Evolutionary conservation across 2,329 filamentous ascomycete species (phyloP), one percentile per base, ranked within the genome.

Genomic region (Capronia americana): DNA sequence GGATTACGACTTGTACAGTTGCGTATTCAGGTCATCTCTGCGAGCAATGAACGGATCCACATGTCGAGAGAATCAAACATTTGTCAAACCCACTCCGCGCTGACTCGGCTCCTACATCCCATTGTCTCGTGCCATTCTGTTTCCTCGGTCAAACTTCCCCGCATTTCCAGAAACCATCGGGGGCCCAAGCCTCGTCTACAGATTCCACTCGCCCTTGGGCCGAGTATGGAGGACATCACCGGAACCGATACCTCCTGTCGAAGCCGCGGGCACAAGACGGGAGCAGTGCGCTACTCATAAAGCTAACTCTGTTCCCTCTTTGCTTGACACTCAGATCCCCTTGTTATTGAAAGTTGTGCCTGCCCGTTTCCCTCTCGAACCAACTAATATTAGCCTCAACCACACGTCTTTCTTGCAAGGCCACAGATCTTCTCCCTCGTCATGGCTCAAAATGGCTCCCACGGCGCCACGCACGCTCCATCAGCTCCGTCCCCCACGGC

Each of bases 1-100:
- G 62, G 58, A 44, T 66, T 24, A 64, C 44, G 63, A 69, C 66
- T 57, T 69, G 66, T 64, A 63, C 57, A 61, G 54, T 51, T 55
- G 32, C 57, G 38, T 61, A 55, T 55, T 55, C 53, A 2, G 7
- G 51, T 56, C 55, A 57, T 61, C 58, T 61, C 32, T 55, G 30
- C 48, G 46, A 34, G 58, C 58, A 17, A 30, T 53, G 32, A 11
- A 24, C 28, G 23, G 30, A 38, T 44, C 51, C 53, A 54, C 23
- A 44, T 61, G 32, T 54, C 23, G 17, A 23, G 14, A 24, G 32
- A 41, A 44, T 30, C 32, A 48, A n/a, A 12, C 30, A 30, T 54
- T 60, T 59, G 53, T 56, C 28, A 57, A 57, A 48, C 48, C n/a
- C 46, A 34, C 23, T 24, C 51, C 28, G 30, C 32, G 32, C 50